Conservation (phyloP, 495 filamentous ascomycete species). For the Xylona heveae region DNA sequence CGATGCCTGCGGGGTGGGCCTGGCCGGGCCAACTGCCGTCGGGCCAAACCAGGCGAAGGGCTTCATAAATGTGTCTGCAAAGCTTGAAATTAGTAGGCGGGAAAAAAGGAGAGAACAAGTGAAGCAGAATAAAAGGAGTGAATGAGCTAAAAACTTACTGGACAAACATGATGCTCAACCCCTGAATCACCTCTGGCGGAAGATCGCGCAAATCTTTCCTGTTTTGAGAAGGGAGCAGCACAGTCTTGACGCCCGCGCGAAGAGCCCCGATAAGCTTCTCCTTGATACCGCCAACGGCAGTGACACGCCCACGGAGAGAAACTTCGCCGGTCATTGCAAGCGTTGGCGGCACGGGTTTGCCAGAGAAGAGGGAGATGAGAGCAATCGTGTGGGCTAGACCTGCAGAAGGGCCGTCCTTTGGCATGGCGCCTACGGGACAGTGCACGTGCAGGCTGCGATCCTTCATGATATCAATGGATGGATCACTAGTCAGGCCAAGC, state of each 20-base stretch:
- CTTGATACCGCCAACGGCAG: conserved; percentile 89
- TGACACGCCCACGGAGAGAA: conserved; percentile 66
- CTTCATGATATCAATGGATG: conserved; percentile 88
- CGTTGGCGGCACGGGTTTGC: conserved; percentile 71
- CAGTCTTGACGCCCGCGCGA: conserved; percentile 85
- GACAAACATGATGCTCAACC: conserved; percentile 75
- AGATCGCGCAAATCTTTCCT: conserved; percentile 86
- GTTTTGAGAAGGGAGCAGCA: conserved; percentile 73
- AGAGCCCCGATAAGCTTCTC: conserved; percentile 94
- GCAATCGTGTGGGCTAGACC: conserved; percentile 89
- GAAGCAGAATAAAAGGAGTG: conserved; percentile 1
- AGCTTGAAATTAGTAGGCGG: conserved; percentile 10
- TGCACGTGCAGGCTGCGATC: conserved; percentile 88
- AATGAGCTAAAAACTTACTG: conserved; percentile 30
- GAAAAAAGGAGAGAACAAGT: conserved; percentile 1
- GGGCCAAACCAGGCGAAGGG: conserved; percentile 65
- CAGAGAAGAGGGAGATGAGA: conserved; percentile 75
- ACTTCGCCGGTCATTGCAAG: conserved; percentile 98
- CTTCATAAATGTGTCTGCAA: conserved; percentile 70
- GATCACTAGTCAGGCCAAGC: conserved; percentile 60
- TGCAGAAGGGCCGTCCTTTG: conserved; percentile 79
- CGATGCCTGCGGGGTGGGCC: conserved; percentile 39
- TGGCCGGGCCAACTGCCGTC: conserved; percentile 61
- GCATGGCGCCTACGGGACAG: conserved; percentile 85
- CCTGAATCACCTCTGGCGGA: conserved; percentile 72